Evolutionary conservation across 129 eudicot genomes (phyloP).

Genomic region (Artemisia argyi): DNA sequence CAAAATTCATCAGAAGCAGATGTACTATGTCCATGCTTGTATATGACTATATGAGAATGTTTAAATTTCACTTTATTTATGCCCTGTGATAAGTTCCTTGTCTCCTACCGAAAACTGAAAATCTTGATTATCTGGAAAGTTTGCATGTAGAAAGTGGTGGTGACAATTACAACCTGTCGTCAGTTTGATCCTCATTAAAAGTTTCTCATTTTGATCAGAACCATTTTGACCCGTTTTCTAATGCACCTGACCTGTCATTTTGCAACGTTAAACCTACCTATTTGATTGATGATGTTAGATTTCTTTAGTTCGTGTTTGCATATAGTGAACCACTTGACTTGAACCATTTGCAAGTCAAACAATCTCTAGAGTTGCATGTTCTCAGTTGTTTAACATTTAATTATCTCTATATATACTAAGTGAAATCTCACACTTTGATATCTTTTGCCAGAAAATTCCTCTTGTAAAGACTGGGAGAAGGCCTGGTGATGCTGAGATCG

Average conservation of each 20-base stretch:
- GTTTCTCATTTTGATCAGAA: no score
- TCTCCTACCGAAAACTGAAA: neutral
- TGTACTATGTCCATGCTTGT: neutral
- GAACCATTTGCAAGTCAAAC: no score
- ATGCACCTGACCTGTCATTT: neutral
- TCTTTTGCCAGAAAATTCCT: slow-evolving; percentile 66
- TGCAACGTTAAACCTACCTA: neutral
- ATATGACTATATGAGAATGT: no score
- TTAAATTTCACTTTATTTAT: no score
- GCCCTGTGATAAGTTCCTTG: neutral
- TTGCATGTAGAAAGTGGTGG: no score
- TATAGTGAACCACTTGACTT: neutral
- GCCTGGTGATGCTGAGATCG: slow-evolving; percentile 85
- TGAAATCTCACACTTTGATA: slow-evolving; percentile 8
- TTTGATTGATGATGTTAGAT: neutral
- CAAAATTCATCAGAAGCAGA: neutral
- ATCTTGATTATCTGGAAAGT: neutral
- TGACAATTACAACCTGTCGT: neutral
- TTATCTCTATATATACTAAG: neutral
- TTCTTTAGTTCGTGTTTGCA: neutral
- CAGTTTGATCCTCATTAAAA: no score
- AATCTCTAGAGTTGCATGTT: no score
- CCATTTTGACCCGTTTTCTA: no score
- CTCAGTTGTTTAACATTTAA: no score
- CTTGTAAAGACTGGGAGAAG: slow-evolving; percentile 58